phyloP scores from a whole-genome alignment of 2,329 filamentous ascomycete species.

The Phyllachora maydis region DNA sequence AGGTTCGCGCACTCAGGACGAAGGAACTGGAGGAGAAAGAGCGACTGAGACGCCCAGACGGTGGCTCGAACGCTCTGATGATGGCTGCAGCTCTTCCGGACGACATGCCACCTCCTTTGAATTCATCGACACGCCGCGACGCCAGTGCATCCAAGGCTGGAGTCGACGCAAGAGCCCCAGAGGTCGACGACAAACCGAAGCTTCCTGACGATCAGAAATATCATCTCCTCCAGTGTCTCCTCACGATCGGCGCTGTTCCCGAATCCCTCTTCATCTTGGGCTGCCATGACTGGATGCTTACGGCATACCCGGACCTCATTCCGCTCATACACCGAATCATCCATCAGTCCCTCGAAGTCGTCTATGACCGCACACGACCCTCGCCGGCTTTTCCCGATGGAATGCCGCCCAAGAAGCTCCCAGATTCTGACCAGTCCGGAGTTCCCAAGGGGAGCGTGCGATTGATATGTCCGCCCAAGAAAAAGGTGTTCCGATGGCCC shows the following conservation, averaged over 20 bases:
- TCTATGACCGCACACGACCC: slow-evolving; percentile 31
- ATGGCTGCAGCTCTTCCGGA: slow-evolving; percentile 76
- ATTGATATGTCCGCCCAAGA: slow-evolving; percentile 34
- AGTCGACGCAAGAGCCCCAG: slow-evolving; percentile 26
- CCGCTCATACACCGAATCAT: slow-evolving; percentile 69
- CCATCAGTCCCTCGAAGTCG: slow-evolving; percentile 59
- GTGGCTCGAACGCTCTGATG: slow-evolving; percentile 62
- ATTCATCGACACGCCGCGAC: slow-evolving; percentile 29
- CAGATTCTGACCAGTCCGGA: slow-evolving; percentile 40
- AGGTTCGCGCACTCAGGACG: slow-evolving; percentile 45
- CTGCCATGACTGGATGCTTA: slow-evolving; percentile 79
- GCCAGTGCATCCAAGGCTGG: slow-evolving; percentile 25
- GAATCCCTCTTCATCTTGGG: slow-evolving; percentile 79
- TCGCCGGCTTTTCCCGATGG: slow-evolving; percentile 9
- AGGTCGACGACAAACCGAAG: slow-evolving; percentile 24
- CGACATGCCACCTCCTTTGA: slow-evolving; percentile 42
- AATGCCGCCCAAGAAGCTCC: slow-evolving; percentile 21
- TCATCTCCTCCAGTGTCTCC: slow-evolving; percentile 59
- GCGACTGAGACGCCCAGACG: slow-evolving; percentile 45
- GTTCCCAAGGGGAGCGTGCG: slow-evolving; percentile 49
- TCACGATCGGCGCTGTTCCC: slow-evolving; percentile 80
- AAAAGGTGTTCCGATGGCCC: slow-evolving; percentile 62
- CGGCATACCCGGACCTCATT: slow-evolving; percentile 64
- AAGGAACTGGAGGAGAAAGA: slow-evolving; percentile 67
- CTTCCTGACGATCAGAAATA: slow-evolving; percentile 74